phyloP scores from a whole-genome alignment of 176 grass and related monocot species.

The Carex pumila region DNA sequence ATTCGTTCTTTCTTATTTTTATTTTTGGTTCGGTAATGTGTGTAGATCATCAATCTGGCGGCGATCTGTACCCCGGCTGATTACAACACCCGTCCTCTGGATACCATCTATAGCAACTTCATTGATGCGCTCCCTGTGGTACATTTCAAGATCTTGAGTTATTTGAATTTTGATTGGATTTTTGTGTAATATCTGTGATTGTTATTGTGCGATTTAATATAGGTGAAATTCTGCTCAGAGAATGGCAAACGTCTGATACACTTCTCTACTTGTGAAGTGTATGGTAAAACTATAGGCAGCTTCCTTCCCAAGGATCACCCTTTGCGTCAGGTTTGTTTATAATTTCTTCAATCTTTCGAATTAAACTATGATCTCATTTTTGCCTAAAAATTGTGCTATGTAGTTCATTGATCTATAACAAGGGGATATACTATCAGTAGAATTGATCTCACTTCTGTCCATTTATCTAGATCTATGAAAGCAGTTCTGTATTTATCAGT shows the following conservation, averaged over 20 bases:
- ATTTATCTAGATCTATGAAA: neutral
- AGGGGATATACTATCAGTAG: neutral
- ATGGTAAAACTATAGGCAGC: constrained; percentile 93
- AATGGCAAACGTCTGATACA: constrained; percentile 95
- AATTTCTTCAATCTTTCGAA: neutral
- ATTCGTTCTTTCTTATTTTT: neutral
- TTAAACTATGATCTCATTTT: neutral
- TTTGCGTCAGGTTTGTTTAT: constrained; percentile 60
- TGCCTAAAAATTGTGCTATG: neutral
- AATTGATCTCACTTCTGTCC: neutral
- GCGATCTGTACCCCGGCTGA: constrained; percentile 96
- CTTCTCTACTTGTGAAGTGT: constrained; percentile 99
- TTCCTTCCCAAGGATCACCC: constrained; percentile 96
- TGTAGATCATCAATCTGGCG: constrained; percentile 86
- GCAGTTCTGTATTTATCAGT: neutral
- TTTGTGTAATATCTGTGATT: neutral
- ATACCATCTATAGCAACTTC: constrained; percentile 99
- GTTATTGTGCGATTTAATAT: neutral
- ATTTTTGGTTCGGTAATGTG: constrained; percentile 20
- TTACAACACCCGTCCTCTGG: constrained; percentile 93
- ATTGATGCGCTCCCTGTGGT: constrained; percentile 96
- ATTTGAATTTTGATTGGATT: neutral
- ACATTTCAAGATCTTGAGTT: constrained; percentile 21
- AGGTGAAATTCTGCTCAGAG: constrained; percentile 98
- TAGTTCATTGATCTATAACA: neutral